phyloP scores from a whole-genome alignment of 2,329 filamentous ascomycete genomes.

The Diaporthe citrichinensis region DNA sequence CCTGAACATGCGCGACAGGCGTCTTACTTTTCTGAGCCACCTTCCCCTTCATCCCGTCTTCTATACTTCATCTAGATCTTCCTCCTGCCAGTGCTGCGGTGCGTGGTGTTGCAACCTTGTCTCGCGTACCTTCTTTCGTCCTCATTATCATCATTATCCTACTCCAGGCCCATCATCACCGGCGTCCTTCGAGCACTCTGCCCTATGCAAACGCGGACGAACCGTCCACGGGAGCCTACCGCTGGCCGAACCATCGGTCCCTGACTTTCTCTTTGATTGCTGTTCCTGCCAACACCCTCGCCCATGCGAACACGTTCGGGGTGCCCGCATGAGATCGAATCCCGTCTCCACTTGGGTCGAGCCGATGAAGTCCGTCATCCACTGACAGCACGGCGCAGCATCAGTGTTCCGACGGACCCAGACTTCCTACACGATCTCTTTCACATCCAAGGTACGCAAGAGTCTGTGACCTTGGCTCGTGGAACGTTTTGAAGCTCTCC shows the following conservation, averaged over 20 bases:
- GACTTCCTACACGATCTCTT: constrained; percentile 47
- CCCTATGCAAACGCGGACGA: constrained; percentile 45
- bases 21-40: constrained; percentile 44
- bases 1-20: constrained; percentile 42
- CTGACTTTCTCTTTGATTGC: constrained; percentile 51
- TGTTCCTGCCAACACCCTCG: constrained; percentile 50
- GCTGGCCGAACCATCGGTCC: constrained; percentile 29
- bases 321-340: constrained; percentile 59
- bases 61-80: constrained; percentile 34
- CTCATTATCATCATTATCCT: constrained; percentile 16
- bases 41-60: constrained; percentile 38
- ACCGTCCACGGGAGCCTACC: constrained; percentile 53
- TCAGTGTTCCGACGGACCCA: constrained; percentile 35
- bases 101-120: constrained; percentile 42
- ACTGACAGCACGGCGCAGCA: constrained; percentile 47
- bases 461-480: constrained; percentile 28
- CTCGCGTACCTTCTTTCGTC: constrained; percentile 37
- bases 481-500: constrained; percentile 32
- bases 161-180: background rate
- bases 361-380: constrained; percentile 33
- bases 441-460: constrained; percentile 48
- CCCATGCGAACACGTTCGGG: constrained; percentile 63
- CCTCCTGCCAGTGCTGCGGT: constrained; percentile 23
- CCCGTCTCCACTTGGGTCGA: constrained; percentile 49
- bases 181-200: constrained; percentile 21